Evolutionary conservation across 202 grass and related monocot species (phyloP), one percentile per base, ranked within the genome.

Genomic region (Schoenoplectus tabernaemontani): DNA sequence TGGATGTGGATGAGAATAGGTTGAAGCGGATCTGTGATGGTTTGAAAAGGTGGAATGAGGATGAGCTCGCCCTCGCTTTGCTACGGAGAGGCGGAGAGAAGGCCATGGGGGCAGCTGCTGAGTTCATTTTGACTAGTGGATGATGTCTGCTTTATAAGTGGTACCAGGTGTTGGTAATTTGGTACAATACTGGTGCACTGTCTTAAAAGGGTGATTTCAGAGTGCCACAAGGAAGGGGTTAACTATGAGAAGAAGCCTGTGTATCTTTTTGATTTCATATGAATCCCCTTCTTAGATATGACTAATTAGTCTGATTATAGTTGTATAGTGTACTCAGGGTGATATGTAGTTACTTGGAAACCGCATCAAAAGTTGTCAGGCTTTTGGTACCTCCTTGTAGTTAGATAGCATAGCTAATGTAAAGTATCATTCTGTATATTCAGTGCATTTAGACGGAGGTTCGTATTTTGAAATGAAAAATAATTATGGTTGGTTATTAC

Each of bases 1-100:
- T 63, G 32, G 89, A 97, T 70, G 91, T 94, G 67, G 91, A 91
- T 58, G 54, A 92, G 43, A 82, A 71, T 54, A 89, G 87, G 67
- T 78, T 97, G 72, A 89, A 79, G 77, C 84, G 82, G 48, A 82
- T 97, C 7, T 87, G 87, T 63, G 71, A 46, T 19, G 95, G 95
- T 1, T 87, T 97, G 36, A 89, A 9, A 72, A 91, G 68, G 44
- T 97, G 89, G 91, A 87, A 81, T 2, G 91, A 97, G 82, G 84
- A 89, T 2, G 89, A 88, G n/a, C 89, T 97, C 22, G 91, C 95
- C 0, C 62, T 97, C 1, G 79, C 84, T 10, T 71, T 97, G 28
- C 82, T 97, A 28, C 64, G 84, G 13, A 87, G 84, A 9, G 95
- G 84, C 0, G 89, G 89, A 3, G 72, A 84, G 0, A 63, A 84